Conservation (phyloP, 2,329 filamentous ascomycete species). For the Ophiostoma montium region DNA sequence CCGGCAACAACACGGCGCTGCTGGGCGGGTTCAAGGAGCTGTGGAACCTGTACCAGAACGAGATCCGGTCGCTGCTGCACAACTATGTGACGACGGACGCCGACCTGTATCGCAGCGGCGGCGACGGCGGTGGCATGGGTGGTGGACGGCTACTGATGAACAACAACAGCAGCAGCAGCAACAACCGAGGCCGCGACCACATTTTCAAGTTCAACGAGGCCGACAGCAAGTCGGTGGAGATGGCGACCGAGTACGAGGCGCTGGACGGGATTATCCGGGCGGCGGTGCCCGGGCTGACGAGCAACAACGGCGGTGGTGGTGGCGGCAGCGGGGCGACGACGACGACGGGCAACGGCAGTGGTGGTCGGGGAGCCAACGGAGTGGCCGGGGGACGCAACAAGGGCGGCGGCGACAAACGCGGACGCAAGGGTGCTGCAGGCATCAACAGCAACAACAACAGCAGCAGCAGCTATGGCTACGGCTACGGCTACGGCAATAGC, state of each 20-base stretch:
- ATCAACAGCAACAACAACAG: background rate
- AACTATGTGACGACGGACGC: slow-evolving; percentile 93
- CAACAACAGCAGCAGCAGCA: background rate
- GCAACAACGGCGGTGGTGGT: slow-evolving; percentile 44
- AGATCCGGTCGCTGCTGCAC: slow-evolving; percentile 86
- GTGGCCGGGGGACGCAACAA: slow-evolving; percentile 10
- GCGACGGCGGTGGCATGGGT: background rate
- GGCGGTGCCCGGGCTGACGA: slow-evolving; percentile 84
- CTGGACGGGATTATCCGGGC: slow-evolving; percentile 79
- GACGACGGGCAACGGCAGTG: background rate
- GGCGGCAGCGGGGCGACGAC: slow-evolving; percentile 19
- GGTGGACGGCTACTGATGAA: background rate
- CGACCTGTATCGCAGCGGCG: slow-evolving; percentile 45
- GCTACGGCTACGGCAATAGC: slow-evolving; percentile 2
- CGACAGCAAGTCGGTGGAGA: slow-evolving; percentile 64
- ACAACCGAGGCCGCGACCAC: background rate
- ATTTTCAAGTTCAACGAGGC: slow-evolving; percentile 81
- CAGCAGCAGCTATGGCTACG: background rate
- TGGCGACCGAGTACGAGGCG: slow-evolving; percentile 75
- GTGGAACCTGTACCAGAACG: slow-evolving; percentile 96
- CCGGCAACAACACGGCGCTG: slow-evolving; percentile 48
- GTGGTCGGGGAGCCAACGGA: slow-evolving; percentile 6
- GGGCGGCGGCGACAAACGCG: slow-evolving; percentile 6
- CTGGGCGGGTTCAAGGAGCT: slow-evolving; percentile 87
- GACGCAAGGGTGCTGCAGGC: slow-evolving; percentile 1